Conservation (phyloP, 768 basidiomycete genomes). For the Lactifluus echinatus region DNA sequence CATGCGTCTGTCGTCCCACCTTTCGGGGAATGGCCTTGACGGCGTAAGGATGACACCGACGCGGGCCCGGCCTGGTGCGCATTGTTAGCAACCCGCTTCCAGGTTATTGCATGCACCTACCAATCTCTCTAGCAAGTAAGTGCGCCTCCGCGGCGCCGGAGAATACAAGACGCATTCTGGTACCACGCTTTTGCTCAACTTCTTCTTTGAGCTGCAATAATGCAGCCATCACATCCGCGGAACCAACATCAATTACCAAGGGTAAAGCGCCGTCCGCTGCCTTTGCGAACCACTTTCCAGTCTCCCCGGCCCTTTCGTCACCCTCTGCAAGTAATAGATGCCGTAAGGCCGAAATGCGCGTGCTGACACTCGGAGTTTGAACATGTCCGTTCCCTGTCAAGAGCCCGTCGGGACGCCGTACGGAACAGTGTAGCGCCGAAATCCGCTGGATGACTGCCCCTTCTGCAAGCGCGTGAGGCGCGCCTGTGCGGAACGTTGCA, state of each 20-base stretch:
- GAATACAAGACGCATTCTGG: conserved; percentile 36
- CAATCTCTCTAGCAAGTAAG: conserved; percentile 56
- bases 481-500: conserved; percentile 30
- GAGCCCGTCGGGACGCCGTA: conserved; percentile 37
- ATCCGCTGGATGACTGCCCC: conserved; percentile 37
- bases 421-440: conserved; percentile 39
- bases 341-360: conserved; percentile 70
- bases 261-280: conserved; percentile 43
- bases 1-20: conserved; percentile 62
- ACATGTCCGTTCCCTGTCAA: background rate
- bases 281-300: conserved; percentile 29
- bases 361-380: conserved; percentile 51
- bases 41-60: conserved; percentile 67
- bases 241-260: conserved; percentile 58
- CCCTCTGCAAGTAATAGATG: conserved; percentile 43
- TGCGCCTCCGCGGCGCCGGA: conserved; percentile 53
- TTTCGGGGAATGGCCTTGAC: conserved; percentile 50
- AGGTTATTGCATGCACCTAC: conserved; percentile 13
- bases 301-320: conserved; percentile 26
- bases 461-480: conserved; percentile 32
- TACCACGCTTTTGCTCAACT: conserved; percentile 33
- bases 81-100: background rate
- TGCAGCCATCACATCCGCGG: conserved; percentile 68
- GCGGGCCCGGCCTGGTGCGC: conserved; percentile 42
- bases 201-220: conserved; percentile 53